Evolutionary conservation across 352 stramenopile species (phyloP).

Genomic region (Peronospora farinosa): DNA sequence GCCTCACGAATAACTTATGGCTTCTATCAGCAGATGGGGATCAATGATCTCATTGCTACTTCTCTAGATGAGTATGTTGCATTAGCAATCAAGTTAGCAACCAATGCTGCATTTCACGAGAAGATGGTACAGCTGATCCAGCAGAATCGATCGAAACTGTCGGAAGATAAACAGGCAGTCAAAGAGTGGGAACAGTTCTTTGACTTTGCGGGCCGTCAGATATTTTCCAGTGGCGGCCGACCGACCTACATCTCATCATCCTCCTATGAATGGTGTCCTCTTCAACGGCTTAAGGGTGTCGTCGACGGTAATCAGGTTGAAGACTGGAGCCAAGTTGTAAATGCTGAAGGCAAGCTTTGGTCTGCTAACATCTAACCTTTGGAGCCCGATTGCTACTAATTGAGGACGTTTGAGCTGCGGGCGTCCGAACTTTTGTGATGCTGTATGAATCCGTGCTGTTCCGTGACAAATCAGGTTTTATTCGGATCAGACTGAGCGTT

Average conservation of each 20-base stretch:
- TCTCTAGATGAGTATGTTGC: constrained; percentile 45
- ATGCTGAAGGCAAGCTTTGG: not conserved
- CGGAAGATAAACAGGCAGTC: constrained; percentile 38
- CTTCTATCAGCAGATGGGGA: constrained; percentile 62
- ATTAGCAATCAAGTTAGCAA: constrained; percentile 48
- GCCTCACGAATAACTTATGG: constrained; percentile 52
- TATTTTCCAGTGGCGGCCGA: constrained; percentile 26
- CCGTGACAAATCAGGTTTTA: too few species aligned
- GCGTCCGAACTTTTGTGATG: too few species aligned
- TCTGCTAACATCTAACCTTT: too few species aligned
- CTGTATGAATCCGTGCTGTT: too few species aligned
- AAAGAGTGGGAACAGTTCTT: constrained; percentile 73
- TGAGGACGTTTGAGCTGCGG: too few species aligned
- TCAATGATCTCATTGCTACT: constrained; percentile 43
- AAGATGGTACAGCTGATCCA: constrained; percentile 43
- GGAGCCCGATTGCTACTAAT: too few species aligned
- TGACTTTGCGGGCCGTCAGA: constrained; percentile 32
- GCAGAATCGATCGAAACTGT: constrained; percentile 33
- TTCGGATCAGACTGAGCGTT: too few species aligned
- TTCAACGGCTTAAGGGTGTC: constrained; percentile 1
- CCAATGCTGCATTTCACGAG: constrained; percentile 36
- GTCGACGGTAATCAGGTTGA: constrained; percentile 9
- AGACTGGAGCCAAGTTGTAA: constrained; percentile 6
- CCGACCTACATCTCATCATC: constrained; percentile 2
- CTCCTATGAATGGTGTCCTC: constrained; percentile 2